Conservation (phyloP, 2,329 filamentous ascomycete genomes). For the Ophiocordyceps australis region DNA sequence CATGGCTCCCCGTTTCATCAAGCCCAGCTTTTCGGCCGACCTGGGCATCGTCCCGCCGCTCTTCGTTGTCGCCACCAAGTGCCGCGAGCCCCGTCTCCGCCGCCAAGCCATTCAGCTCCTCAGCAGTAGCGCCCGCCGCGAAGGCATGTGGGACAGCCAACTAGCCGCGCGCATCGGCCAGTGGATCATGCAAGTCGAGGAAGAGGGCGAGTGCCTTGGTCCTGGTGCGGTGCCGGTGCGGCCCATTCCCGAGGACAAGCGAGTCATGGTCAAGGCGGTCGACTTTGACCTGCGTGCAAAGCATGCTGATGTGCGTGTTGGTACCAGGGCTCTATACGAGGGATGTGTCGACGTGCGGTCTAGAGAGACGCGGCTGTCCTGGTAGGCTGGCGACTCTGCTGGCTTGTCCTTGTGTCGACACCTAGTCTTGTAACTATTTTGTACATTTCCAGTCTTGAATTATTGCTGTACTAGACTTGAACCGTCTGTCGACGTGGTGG, state of each 20-base stretch:
- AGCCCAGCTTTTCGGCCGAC: constrained; percentile 44
- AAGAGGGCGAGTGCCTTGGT: constrained; percentile 15
- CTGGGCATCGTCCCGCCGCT: constrained; percentile 46
- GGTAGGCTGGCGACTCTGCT: too few species aligned
- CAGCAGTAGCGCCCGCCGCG: constrained; percentile 38
- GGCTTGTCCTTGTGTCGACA: too few species aligned
- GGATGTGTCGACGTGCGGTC: constrained; percentile 27
- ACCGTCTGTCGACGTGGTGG: too few species aligned
- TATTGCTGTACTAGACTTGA: too few species aligned
- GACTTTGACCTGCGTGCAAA: constrained; percentile 37
- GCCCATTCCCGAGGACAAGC: constrained; percentile 29
- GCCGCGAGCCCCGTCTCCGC: constrained; percentile 35
- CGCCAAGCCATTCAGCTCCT: constrained; percentile 43
- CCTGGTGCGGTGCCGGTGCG: constrained; percentile 2
- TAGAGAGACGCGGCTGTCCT: constrained; percentile 24
- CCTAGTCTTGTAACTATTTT: too few species aligned
- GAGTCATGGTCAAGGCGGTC: constrained; percentile 36
- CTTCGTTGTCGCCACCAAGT: constrained; percentile 49
- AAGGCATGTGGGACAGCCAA: constrained; percentile 54
- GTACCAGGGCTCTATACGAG: constrained; percentile 30
- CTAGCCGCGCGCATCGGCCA: constrained; percentile 34
- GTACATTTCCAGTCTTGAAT: too few species aligned
- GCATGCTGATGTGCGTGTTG: constrained; percentile 29
- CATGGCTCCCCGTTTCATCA: constrained; percentile 30
- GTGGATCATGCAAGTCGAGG: constrained; percentile 37